Evolutionary conservation across 345 rosid genomes (phyloP), one percentile per base, ranked within the genome.

Genomic region (Sapria himalayana): DNA sequence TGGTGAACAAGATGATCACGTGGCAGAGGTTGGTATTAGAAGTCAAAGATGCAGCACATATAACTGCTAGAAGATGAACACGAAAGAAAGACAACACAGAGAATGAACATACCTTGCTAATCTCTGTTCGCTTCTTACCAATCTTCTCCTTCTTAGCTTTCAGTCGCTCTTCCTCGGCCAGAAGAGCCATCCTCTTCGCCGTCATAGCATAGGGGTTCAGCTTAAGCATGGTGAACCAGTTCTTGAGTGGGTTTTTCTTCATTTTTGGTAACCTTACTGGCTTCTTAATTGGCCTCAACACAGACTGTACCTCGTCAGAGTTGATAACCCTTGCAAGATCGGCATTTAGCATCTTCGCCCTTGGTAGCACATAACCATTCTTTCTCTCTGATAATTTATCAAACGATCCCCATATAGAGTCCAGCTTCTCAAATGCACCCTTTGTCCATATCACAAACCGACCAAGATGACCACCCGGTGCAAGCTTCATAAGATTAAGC

Each of bases 121-220:
- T 29, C 13, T 65, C 50, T 43, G 61, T 76, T 57, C 98, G 76
- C 70, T 79, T 84, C 70, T 64, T 74, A 34, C 84, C 86, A 14
- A 89, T 78, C 68, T 89, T 89, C 81, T 89, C 98, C 78, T 84
- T 76, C 91, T 89, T 89, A 9, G 92, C 37, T 67, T 84, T 82
- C 12, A 89, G 79, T 3, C 95, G 78, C 60, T 84, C 73, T 3
- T 70, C 86, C 67, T 89, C 98, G 2, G 98, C 95, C 60, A 89
- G 57, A 14, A 89, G 64, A 1, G 98, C 48, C 98, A 79, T 89
- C 61, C 99, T 74, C 78, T 61, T 69, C 0, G 99, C 95, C 7
- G 99, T 80, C 74, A 82, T 89, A 0, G 98, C 98, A 53, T 82
- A 89, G 0, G 95, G 98, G 41, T 89, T 89, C 36, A 89, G 53